Evolutionary conservation across 768 basidiomycete genomes (phyloP).

Genomic region (Podaxis sp.): DNA sequence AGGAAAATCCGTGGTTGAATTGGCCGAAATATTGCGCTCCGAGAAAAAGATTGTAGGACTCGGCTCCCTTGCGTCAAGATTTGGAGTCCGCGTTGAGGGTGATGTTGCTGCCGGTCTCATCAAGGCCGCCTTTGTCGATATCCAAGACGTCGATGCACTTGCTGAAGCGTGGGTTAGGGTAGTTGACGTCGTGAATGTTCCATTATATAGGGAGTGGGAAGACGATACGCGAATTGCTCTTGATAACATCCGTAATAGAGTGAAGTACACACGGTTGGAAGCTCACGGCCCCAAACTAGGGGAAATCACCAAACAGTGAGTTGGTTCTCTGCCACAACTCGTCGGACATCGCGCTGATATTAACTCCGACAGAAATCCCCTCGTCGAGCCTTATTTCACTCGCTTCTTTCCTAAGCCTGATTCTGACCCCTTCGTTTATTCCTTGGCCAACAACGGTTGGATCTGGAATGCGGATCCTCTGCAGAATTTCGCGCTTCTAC

Average conservation of each 20-base stretch:
- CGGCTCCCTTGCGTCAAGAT: conserved; percentile 61
- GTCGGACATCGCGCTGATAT: conserved; percentile 5
- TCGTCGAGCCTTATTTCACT: conserved; percentile 93
- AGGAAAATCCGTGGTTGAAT: conserved; percentile 58
- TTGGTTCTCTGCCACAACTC: conserved; percentile 3
- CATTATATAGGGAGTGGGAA: conserved; percentile 84
- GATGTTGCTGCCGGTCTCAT: conserved; percentile 72
- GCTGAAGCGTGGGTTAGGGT: conserved; percentile 73
- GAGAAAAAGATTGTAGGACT: conserved; percentile 58
- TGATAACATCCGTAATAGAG: conserved; percentile 69
- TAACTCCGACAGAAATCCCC: conserved; percentile 54
- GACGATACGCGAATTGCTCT: conserved; percentile 76
- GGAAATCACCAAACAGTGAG: conserved; percentile 71
- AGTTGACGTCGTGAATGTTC: conserved; percentile 85
- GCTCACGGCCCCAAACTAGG: conserved; percentile 81
- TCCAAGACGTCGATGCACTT: conserved; percentile 48
- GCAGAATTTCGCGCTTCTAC: conserved; percentile 87
- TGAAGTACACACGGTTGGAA: conserved; percentile 82
- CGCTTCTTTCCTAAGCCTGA: conserved; percentile 51
- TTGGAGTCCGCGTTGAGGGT: conserved; percentile 62
- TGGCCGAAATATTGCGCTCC: conserved; percentile 61
- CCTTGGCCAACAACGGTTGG: conserved; percentile 98
- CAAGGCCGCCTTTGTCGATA: conserved; percentile 58
- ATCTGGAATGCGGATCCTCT: conserved; percentile 97
- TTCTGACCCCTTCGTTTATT: conserved; percentile 57